phyloP scores from a whole-genome alignment of 208 protist species.

The Crithidia thermophila region DNA sequence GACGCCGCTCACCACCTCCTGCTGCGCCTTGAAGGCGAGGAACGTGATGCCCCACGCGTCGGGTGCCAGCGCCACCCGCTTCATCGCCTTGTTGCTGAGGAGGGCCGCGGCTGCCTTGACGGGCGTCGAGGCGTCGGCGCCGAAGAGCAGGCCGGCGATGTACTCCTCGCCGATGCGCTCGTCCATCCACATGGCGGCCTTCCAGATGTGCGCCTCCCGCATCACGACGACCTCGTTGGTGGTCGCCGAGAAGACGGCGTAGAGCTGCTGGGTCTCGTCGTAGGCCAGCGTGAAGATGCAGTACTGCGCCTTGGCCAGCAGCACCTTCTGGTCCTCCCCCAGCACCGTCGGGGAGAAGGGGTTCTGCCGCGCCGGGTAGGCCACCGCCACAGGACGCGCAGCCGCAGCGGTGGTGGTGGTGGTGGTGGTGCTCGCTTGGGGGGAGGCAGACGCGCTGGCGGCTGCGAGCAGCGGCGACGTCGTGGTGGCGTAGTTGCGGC shows the following conservation, averaged over 20 bases:
- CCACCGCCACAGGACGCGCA: constrained; percentile 1
- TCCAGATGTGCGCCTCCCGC: constrained; percentile 66
- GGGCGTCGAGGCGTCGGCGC: constrained; percentile 42
- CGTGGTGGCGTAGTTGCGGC: constrained; percentile 12
- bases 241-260: constrained; percentile 79
- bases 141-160: constrained; percentile 86
- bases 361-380: constrained; percentile 62
- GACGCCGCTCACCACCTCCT: constrained; percentile 79
- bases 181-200: constrained; percentile 84
- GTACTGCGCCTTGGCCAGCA: constrained; percentile 84
- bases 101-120: constrained; percentile 49
- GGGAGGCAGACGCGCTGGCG: constrained; percentile 4
- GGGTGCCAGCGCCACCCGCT: constrained; percentile 65
- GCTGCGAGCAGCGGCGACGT: not conserved
- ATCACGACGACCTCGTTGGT: constrained; percentile 73
- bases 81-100: constrained; percentile 64
- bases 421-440: not conserved
- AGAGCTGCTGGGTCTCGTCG: constrained; percentile 34
- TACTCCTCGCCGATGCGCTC: constrained; percentile 79
- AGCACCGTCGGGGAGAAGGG: constrained; percentile 39
- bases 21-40: constrained; percentile 78
- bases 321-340: constrained; percentile 53
- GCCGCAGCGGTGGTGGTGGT: not conserved
- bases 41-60: constrained; percentile 88
- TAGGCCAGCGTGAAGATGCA: constrained; percentile 79